Conservation (phyloP, 352 stramenopile species). For the Chrysophaeum taylorii region DNA sequence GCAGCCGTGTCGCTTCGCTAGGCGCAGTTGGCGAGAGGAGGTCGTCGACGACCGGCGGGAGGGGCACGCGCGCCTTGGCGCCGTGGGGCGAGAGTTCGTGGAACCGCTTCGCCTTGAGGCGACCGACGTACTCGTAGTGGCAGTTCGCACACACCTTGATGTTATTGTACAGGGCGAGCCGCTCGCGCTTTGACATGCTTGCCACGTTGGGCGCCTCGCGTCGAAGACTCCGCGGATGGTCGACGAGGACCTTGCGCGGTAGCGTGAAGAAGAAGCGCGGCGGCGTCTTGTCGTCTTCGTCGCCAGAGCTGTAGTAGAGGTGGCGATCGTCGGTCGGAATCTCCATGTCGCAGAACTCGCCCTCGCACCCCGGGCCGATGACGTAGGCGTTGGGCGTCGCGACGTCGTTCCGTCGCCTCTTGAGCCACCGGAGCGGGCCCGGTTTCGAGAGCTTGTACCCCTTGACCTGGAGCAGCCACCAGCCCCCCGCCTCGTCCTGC, state of each 20-base stretch:
- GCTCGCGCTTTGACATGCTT: neutral
- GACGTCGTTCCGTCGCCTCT: no score
- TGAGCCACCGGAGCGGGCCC: no score
- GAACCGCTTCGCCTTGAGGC: no score
- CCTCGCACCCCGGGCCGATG: neutral
- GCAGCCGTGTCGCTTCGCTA: no score
- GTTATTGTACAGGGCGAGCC: neutral
- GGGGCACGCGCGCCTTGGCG: no score
- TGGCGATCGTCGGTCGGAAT: neutral
- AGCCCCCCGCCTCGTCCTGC: neutral
- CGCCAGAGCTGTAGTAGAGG: no score
- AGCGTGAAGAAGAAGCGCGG: neutral
- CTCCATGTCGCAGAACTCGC: neutral
- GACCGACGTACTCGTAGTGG: neutral
- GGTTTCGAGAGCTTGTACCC: no score
- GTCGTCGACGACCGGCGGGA: no score
- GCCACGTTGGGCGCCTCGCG: neutral
- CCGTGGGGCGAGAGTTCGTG: no score
- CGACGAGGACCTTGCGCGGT: neutral
- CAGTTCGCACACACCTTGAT: neutral
- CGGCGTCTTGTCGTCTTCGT: neutral
- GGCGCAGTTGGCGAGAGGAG: no score
- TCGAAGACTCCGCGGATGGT: neutral
- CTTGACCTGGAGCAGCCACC: constrained; percentile 4
- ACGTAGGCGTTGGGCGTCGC: no score